A percentile compares a stretch with the other conserved stretches of the same genome.
Evolutionary conservation across 768 basidiomycete genomes (phyloP).

Genomic region (Boletus reticulatus): DNA sequence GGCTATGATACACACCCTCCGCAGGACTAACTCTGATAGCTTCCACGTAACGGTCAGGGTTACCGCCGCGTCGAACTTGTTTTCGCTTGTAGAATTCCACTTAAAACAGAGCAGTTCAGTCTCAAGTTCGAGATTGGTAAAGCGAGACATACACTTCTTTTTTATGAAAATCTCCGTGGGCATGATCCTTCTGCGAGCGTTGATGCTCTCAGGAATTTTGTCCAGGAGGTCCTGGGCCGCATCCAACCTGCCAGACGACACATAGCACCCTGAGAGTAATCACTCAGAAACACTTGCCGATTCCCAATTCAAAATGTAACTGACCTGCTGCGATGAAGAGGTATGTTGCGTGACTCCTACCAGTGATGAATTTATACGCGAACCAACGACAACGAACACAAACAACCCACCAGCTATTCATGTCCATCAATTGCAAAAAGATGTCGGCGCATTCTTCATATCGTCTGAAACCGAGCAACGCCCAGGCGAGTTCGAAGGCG

Average conservation of each 20-base stretch:
- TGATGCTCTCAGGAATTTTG: conserved; percentile 55
- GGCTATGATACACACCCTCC: conserved; percentile 49
- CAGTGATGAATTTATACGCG: neutral
- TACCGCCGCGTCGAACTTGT: conserved; percentile 52
- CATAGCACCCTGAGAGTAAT: conserved; percentile 51
- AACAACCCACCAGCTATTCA: conserved; percentile 63
- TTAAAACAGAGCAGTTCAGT: conserved; percentile 25
- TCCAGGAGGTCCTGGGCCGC: conserved; percentile 64
- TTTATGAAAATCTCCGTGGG: conserved; percentile 77
- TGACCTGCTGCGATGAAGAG: conserved; percentile 70
- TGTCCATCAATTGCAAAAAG: conserved; percentile 59
- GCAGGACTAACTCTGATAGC: conserved; percentile 65
- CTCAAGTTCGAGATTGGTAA: neutral
- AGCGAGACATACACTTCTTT: conserved; percentile 58
- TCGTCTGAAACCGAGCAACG: conserved; percentile 56
- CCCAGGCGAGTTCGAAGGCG: conserved; percentile 79
- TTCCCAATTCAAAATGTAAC: conserved; percentile 5
- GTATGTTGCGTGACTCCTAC: conserved; percentile 77
- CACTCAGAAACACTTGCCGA: neutral
- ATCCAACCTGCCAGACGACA: conserved; percentile 52
- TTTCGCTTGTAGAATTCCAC: conserved; percentile 77
- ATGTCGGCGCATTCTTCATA: conserved; percentile 68
- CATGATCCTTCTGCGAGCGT: conserved; percentile 62
- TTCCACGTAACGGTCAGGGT: conserved; percentile 48
- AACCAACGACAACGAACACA: neutral